phyloP scores from a whole-genome alignment of 2,329 filamentous ascomycete genomes.

The Pestalotiopsis fici region DNA sequence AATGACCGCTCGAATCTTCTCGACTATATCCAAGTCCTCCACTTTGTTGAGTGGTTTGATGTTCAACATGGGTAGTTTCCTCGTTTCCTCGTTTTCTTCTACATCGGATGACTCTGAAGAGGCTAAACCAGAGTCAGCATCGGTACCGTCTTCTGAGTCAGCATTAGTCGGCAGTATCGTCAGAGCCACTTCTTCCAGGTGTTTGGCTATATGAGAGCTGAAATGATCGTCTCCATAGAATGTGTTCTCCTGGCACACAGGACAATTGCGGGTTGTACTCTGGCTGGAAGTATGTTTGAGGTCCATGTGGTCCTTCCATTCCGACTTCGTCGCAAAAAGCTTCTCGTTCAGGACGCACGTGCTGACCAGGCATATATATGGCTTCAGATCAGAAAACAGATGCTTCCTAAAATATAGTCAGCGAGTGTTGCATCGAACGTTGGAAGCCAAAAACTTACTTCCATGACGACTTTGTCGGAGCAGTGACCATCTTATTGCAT shows the following conservation, averaged over 20 bases:
- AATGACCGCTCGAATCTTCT: neutral
- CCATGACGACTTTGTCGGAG: neutral
- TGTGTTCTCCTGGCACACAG: neutral
- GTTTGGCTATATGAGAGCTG: constrained; percentile 3
- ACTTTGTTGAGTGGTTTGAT: too few species aligned
- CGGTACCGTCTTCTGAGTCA: constrained; percentile 12
- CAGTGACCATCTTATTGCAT: neutral
- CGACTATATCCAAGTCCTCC: neutral
- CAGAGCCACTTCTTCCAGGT: constrained; percentile 11
- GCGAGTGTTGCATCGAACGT: neutral
- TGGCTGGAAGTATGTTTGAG: neutral
- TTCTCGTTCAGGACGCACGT: neutral
- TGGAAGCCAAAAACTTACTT: neutral
- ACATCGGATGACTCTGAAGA: neutral
- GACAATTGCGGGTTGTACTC: neutral
- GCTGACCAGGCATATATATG: constrained; percentile 9
- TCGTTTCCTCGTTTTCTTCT: neutral
- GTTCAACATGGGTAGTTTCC: too few species aligned
- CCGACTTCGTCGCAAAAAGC: constrained; percentile 3
- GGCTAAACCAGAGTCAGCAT: constrained; percentile 8
- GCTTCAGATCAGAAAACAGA: constrained; percentile 9
- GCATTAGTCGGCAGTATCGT: constrained; percentile 9
- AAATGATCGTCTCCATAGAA: neutral
- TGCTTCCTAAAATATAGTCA: constrained; percentile 7
- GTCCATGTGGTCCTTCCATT: constrained; percentile 4